phyloP scores from a whole-genome alignment of 2,329 filamentous ascomycete genomes.

The Fonsecaea monophora region DNA sequence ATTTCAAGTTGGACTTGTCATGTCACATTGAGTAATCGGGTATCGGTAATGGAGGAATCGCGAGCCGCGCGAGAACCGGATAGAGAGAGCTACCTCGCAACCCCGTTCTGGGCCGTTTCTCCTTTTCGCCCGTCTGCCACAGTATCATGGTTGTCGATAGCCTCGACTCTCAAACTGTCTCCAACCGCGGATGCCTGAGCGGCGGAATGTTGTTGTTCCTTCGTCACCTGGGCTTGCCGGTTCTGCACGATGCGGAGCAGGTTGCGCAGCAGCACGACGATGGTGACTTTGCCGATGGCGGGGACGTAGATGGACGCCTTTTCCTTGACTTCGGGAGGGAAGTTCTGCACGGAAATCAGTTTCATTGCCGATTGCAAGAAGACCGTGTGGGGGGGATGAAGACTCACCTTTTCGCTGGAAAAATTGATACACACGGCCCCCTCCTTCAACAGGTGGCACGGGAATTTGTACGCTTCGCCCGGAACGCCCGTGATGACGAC shows the following conservation, averaged over 20 bases:
- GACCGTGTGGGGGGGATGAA: neutral
- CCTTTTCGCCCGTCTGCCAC: too few species aligned
- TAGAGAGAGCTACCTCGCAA: too few species aligned
- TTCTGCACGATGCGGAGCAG: conserved; percentile 71
- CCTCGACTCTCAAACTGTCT: too few species aligned
- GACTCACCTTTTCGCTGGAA: conserved; percentile 77
- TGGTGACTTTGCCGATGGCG: conserved; percentile 96
- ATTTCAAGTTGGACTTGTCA: too few species aligned
- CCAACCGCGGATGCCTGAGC: too few species aligned
- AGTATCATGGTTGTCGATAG: too few species aligned
- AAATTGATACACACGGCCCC: conserved; percentile 99
- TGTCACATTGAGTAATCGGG: too few species aligned
- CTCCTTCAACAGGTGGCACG: conserved; percentile 79
- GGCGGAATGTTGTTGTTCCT: neutral
- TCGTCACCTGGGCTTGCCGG: conserved; percentile 41
- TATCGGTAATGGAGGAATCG: too few species aligned
- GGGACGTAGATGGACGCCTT: conserved; percentile 97
- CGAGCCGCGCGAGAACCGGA: too few species aligned
- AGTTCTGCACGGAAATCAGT: conserved; percentile 66
- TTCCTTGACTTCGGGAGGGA: conserved; percentile 86
- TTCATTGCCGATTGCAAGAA: neutral
- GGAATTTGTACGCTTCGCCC: conserved; percentile 85
- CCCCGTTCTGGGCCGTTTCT: too few species aligned
- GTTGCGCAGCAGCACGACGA: conserved; percentile 87
- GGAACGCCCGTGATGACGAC: conserved; percentile 95